These are phyloP conservation scores for Trichomonas tenax DNA, from an alignment of 208 protist genomes.

Conservation along the genomic window DNA sequence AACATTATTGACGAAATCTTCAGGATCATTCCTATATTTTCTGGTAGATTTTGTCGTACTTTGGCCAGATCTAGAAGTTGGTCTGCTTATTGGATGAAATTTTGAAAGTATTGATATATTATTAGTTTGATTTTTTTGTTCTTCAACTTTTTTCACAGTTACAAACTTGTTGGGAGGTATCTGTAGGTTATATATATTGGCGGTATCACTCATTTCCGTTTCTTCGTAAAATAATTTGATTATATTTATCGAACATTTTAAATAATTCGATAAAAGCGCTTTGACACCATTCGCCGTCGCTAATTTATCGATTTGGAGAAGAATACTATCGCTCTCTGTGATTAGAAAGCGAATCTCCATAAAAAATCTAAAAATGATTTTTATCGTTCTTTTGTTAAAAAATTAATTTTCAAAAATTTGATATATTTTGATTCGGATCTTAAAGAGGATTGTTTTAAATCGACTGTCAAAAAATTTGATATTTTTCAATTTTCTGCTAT, in stretches of 20 bases:
- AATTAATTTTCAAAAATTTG: no score
- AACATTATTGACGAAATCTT: not conserved
- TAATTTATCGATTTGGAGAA: not conserved
- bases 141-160: not conserved
- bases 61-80: not conserved
- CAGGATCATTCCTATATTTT: not conserved
- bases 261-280: not conserved
- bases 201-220: not conserved
- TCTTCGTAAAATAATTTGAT: not conserved
- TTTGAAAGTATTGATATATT: not conserved
- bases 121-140: not conserved
- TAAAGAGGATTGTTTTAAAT: no score
- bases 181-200: not conserved
- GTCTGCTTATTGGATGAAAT: not conserved
- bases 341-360: not conserved
- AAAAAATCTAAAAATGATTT: not conserved
- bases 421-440: no score
- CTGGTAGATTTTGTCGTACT: not conserved
- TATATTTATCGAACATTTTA: not conserved
- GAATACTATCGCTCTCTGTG: not conserved
- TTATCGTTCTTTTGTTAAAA: no score
- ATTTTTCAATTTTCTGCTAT: no score
- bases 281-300: not conserved
- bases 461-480: no score
- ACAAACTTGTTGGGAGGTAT: not conserved